A percentile compares a stretch with the other conserved stretches of the same genome.
phyloP scores from a whole-genome alignment of 768 basidiomycete genomes.

The Boletus tomentosulus region DNA sequence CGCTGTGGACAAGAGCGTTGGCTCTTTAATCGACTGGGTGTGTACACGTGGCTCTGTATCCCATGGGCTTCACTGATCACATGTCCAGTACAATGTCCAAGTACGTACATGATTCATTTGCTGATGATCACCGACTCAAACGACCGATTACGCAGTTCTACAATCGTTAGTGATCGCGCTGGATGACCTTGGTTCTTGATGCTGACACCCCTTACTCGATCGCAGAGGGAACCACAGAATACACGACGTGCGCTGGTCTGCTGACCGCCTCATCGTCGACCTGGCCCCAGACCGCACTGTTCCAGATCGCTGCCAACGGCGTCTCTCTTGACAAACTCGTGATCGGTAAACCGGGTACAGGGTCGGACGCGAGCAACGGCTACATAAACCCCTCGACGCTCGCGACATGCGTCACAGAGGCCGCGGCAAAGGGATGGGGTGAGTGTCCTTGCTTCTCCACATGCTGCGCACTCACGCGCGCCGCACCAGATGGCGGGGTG shows the following conservation, averaged over 20 bases:
- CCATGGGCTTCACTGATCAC: background rate
- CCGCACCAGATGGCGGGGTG: conserved; percentile 32
- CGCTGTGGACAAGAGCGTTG: conserved; percentile 32
- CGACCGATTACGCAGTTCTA: conserved; percentile 25
- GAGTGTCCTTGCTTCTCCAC: conserved; percentile 23
- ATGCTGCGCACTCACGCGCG: background rate
- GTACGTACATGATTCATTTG: conserved; percentile 13
- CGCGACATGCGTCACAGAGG: conserved; percentile 56
- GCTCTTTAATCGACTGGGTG: conserved; percentile 45
- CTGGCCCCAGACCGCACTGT: conserved; percentile 59
- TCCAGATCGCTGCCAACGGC: conserved; percentile 49
- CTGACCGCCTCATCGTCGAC: conserved; percentile 52
- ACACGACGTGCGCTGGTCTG: conserved; percentile 59
- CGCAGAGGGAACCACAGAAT: conserved; percentile 62
- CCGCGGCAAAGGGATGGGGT: conserved; percentile 66
- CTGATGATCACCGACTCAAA: too few species aligned
- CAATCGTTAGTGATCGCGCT: conserved; percentile 19
- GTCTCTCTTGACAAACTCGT: conserved; percentile 48
- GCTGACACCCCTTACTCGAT: background rate
- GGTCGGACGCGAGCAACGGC: conserved; percentile 43
- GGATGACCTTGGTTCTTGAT: background rate
- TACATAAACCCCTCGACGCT: conserved; percentile 58
- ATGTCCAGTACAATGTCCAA: conserved; percentile 35
- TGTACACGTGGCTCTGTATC: too few species aligned
- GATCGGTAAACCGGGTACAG: conserved; percentile 50